Base-by-base conservation (phyloP, 129 eudicot species). In the Centaurea solstitialis region DNA sequence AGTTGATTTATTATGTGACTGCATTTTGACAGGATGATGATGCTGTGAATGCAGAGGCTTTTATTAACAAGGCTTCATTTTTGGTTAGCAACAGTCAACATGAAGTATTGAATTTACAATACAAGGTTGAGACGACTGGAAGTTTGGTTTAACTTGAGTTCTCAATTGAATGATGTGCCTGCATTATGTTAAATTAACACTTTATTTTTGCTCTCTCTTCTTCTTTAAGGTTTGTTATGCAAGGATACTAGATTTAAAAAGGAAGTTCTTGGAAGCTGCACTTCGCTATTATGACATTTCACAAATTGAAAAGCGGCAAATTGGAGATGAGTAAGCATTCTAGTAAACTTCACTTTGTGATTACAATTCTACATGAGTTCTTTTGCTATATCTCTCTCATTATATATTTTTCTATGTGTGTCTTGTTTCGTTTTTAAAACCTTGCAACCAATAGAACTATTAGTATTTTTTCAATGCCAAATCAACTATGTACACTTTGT, bases 261-360 rank as follows among this genome's bases (percentile, higher is more conserved):
- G 99, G 84, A 95, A 95, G 85, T 95, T 95, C 83, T 73, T 95
- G 90, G 99, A 95, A 92, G 99, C 99, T 81, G 99, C 99, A 22
- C 85, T 95, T 38, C 98, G 99, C 67, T 92, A 95, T 85, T 95
- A 95, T 66, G 94, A 86, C 83, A 95, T 95, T 71, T 95, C 99
- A 7, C 99, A 95, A 80, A 95, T 95, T 81, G 94, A 91, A 87
- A 90, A 92, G 83, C 92, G 97, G 40, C 88, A 92, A 83, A 91
- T 95, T 53, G 98, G 96, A 83, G 99, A 95, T 28, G 99, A 95
- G 99, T 95, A 95, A 6, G 97, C 88, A 61, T 76, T 21, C 45
- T 76, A 24, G 11, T 10, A 62, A 40, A 33, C 73, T 67, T 50
- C n/a, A 18, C 68, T 28, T 73, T 20, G 47, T 21, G 68, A 64